Base-by-base conservation (phyloP, 805 yeast genomes). In the Osmozyma mogii region DNA sequence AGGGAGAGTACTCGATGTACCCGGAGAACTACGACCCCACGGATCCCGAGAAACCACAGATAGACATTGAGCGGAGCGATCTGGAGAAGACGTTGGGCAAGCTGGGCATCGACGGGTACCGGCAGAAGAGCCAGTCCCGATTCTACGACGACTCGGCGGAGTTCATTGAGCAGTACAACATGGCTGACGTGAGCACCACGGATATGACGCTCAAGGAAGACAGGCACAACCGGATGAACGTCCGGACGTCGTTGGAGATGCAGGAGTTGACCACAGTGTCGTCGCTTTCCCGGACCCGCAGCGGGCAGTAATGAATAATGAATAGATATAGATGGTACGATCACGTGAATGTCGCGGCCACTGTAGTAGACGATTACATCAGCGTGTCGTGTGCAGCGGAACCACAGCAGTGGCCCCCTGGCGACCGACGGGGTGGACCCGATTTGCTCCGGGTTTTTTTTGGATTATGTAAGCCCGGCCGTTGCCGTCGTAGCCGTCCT, bases 21-120 rank as follows among this genome's bases (percentile, higher is more conserved):
- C 87, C 87, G 8, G 56, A 50, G 8, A 67, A 71, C 31, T 82
- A 78, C 49, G 94, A 82, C 50, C 94, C 94, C 25, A 81, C 94
- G 3, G 88, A 81, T 53, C 84, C 88, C 17, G 57, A 76, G 36
- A 66, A 82, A 41, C 65, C 61, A 10, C 67, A 66, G 36, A 58
- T 79, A 17, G 61, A 74, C 23, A 58, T 67, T 28, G 68, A 72
- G 44, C 28, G 45, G 9, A 35, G 31, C 19, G n/a, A 7, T 10
- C 24, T 15, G 30, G 32, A 6, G 38, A 29, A n/a, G 32, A 25
- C 20, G 12, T 20, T 9, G 5, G 4, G 11, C 22, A 17, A n/a
- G 13, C 17, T 10, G 6, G 17, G 7, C 9, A 13, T 14, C 15
- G 14, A 23, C 25, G n/a, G 6, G 31, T 26, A 7, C 19, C 24